Percentiles rank a stretch among this genome's conserved stretches.
Conservation (phyloP, 345 rosid genomes). For the Carallia pectinifolia region DNA sequence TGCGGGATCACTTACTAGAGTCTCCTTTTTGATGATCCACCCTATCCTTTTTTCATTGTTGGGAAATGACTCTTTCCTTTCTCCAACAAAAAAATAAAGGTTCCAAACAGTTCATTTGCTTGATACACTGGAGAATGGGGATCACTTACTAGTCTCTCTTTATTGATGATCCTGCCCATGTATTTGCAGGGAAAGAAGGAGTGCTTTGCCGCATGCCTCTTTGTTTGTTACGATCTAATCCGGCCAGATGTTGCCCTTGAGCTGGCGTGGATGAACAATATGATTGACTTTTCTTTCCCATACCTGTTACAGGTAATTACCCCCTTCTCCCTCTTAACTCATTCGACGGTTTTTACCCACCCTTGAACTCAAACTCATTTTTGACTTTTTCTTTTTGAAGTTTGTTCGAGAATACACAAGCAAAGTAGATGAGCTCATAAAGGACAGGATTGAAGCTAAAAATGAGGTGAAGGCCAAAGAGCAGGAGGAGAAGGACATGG, state of each 20-base stretch:
- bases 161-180: not conserved
- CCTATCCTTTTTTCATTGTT: not conserved
- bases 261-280: constrained; percentile 85
- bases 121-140: too few relatives aligned
- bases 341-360: not conserved
- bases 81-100: too few relatives aligned
- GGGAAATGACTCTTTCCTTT: not conserved
- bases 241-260: constrained; percentile 81
- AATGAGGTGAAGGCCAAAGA: constrained; percentile 64
- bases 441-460: constrained; percentile 64
- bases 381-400: constrained; percentile 22
- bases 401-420: constrained; percentile 70
- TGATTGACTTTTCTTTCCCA: constrained; percentile 87
- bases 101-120: too few relatives aligned
- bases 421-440: constrained; percentile 74
- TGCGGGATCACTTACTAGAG: too few relatives aligned
- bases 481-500: constrained; percentile 67
- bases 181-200: constrained; percentile 65
- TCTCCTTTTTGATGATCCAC: not conserved
- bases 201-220: constrained; percentile 86
- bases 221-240: constrained; percentile 82
- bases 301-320: constrained; percentile 33
- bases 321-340: not conserved
- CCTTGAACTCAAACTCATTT: not conserved
- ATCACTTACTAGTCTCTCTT: too few relatives aligned